Base-by-base conservation (phyloP, 1,139 yeast species). In the Hemisphaericaspora xylanilytica region DNA sequence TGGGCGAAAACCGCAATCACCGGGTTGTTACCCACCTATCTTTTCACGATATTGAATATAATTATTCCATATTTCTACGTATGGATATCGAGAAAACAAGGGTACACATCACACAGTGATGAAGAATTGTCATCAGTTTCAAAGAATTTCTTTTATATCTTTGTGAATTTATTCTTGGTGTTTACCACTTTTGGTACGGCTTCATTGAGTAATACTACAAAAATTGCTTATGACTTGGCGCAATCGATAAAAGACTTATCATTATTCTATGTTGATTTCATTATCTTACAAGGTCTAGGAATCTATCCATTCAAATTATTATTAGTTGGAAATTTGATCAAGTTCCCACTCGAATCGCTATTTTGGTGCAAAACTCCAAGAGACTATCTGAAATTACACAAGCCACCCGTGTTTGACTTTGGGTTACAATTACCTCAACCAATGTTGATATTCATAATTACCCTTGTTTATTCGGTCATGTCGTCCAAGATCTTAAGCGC, bases 151-250 rank as follows among this genome's bases (percentile, higher is more conserved):
- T 81, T 85, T 57, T 88, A 84, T 60, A 81, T 86, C 29, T 87
- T 88, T 58, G 86, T 87, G 56, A 87, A 86, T 61, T 73, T 87
- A 72, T 88, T 87, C 52, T 70, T 87, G 59, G 88, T 87, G 40
- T 87, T 87, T 61, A 85, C 94, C 7, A 73, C 85, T 36, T 87
- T 88, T 16, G 90, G 92, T 38, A 84, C 95, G 0, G 82, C 87
- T 3, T 72, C 81, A 40, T 67, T 85, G 29, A 80, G 83, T 42
- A 94, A 85, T 55, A 62, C 74, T 39, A 79, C 95, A 4, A 80
- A 81, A 56, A 80, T 87, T 44, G 95, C 96, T 0, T 81, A 80
- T 52, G 80, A 82, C 46, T 65, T 87, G 42, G 95, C 96, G 0
- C 73, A 78, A 26, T 82, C 92, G 1, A 65, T 87, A 48, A 73